Conservation (phyloP, 257 asterid genomes). For the Solanum stenotomum region DNA sequence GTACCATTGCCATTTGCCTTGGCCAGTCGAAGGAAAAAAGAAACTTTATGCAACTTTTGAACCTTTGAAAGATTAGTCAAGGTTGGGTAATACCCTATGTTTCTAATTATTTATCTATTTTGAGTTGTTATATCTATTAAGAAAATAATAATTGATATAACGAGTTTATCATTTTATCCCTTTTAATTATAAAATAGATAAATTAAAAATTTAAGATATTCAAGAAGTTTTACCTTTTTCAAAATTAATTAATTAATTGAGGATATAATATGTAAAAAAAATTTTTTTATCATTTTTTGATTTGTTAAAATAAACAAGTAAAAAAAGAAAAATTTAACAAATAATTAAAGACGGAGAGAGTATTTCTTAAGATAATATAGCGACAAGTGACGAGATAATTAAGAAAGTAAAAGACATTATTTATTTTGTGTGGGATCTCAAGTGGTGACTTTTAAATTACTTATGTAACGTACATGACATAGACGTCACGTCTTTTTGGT, state of each 20-base stretch:
- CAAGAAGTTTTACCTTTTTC: no score
- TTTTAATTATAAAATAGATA: no score
- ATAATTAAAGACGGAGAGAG: not conserved
- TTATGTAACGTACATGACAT: not conserved
- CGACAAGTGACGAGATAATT: not conserved
- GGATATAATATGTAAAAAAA: no score
- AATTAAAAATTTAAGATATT: no score
- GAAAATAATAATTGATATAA: no score
- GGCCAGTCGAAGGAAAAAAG: not conserved
- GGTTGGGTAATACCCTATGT: not conserved
- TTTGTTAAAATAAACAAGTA: no score
- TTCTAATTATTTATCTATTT: no score
- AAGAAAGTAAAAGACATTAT: not conserved
- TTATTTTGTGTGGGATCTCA: not conserved
- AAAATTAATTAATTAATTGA: no score
- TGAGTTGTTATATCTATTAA: no score
- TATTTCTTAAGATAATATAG: no score
- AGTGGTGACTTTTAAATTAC: not conserved
- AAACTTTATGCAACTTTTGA: not conserved
- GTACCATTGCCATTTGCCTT: not conserved
- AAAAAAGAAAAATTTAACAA: no score
- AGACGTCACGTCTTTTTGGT: not conserved
- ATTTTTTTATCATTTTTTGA: no score
- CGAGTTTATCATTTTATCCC: accelerated
- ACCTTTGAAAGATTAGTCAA: not conserved